Percentiles rank a stretch among this genome's conserved stretches.
phyloP scores from a whole-genome alignment of 805 yeast species.

The Wickerhamia fluorescens region DNA sequence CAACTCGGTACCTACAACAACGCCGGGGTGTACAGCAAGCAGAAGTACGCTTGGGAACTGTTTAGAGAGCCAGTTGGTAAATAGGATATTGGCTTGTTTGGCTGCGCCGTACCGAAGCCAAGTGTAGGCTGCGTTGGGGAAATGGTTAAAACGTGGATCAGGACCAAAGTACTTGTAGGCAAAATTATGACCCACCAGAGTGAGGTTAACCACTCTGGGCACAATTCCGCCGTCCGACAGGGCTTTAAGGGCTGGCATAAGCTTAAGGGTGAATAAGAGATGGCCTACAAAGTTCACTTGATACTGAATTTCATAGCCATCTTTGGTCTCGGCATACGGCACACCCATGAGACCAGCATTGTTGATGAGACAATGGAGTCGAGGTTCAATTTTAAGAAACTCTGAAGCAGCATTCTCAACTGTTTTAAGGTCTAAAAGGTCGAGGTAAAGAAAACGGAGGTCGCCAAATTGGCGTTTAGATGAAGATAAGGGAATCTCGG shows the following conservation, averaged over 20 bases:
- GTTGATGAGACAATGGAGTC: constrained; percentile 27
- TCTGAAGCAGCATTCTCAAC: constrained; percentile 20
- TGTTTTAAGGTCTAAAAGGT: constrained; percentile 36
- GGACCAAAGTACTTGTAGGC: constrained; percentile 20
- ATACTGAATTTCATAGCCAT: constrained; percentile 33
- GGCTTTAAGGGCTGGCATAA: constrained; percentile 20
- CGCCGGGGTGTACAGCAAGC: constrained; percentile 35
- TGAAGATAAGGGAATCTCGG: neutral
- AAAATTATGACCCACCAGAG: constrained; percentile 28
- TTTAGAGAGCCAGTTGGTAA: constrained; percentile 19
- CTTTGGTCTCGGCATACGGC: constrained; percentile 29
- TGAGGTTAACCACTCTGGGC: constrained; percentile 26
- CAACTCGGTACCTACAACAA: constrained; percentile 26
- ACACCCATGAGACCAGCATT: constrained; percentile 38
- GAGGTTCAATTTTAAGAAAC: constrained; percentile 17
- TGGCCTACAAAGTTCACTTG: constrained; percentile 34
- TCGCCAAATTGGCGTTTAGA: constrained; percentile 37
- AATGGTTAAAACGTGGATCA: constrained; percentile 12
- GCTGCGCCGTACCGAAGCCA: constrained; percentile 32
- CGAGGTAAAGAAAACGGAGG: constrained; percentile 46
- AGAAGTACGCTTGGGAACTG: constrained; percentile 24
- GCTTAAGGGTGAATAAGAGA: constrained; percentile 23
- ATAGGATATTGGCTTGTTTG: constrained; percentile 27
- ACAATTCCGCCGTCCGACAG: constrained; percentile 7
- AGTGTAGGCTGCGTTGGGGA: constrained; percentile 19